These are phyloP conservation scores for Daedaleopsis sinensis DNA, from an alignment of 768 basidiomycete genomes.

Conservation along the genomic window DNA sequence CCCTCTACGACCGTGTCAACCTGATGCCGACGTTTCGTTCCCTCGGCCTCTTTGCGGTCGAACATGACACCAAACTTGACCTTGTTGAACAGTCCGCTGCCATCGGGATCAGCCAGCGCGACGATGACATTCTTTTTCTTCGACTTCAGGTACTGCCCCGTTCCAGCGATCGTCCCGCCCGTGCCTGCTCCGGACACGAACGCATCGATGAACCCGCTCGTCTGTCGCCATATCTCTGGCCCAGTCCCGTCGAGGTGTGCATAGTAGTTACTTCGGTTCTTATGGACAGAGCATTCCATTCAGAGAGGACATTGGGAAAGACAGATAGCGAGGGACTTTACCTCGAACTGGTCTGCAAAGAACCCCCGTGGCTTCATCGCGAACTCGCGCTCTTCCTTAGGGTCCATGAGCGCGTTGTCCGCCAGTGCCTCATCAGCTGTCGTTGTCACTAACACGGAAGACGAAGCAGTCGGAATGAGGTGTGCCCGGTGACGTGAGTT, in stretches of 20 bases:
- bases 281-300: not conserved
- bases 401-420: slow-evolving; percentile 29
- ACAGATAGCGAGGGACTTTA: slow-evolving; percentile 20
- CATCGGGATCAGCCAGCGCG: slow-evolving; percentile 88
- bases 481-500: slow-evolving; percentile 11
- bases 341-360: slow-evolving; percentile 97
- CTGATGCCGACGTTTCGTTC: slow-evolving; percentile 89
- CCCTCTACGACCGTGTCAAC: slow-evolving; percentile 97
- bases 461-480: slow-evolving; percentile 40
- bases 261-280: slow-evolving; percentile 89
- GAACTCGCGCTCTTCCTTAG: slow-evolving; percentile 45
- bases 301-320: too few relatives aligned
- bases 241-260: slow-evolving; percentile 92
- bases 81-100: slow-evolving; percentile 95
- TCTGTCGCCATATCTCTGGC: slow-evolving; percentile 95
- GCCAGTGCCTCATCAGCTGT: slow-evolving; percentile 41
- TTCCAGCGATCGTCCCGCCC: slow-evolving; percentile 92
- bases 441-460: slow-evolving; percentile 57
- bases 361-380: slow-evolving; percentile 70
- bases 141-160: slow-evolving; percentile 77
- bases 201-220: slow-evolving; percentile 76
- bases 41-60: slow-evolving; percentile 89
- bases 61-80: slow-evolving; percentile 96
- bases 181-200: slow-evolving; percentile 96
- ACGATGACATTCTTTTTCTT: slow-evolving; percentile 68